Base-by-base conservation (phyloP, 768 basidiomycete genomes). In the Lyophyllum atratum region DNA sequence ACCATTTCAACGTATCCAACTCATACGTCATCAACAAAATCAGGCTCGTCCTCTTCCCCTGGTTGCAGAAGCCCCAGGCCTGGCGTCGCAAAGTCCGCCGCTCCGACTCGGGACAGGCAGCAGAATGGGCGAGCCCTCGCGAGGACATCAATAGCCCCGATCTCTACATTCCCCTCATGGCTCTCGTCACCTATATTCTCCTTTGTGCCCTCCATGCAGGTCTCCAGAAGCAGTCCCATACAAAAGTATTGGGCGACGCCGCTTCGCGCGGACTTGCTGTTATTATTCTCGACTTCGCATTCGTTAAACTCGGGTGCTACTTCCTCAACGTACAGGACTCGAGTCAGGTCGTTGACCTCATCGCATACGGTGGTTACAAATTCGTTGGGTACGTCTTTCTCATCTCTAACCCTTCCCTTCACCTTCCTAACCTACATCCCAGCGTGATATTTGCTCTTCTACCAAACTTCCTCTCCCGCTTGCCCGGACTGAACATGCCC, bases 141-240 rank as follows among this genome's bases (percentile, higher is more conserved):
- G 94, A 98, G 33, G 97, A 99, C 67, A 84, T 98, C 63, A 98
- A 98, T 65, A 89, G 86, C 54, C 97, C 97, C 0, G 97, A 99
- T 74, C 75, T 99, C 19, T 99, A 99, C 70, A 98, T 99, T 59
- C 97, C 97, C 2, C 93, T 87, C 11, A 98, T 99, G 97, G 92
- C 95, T 0, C 80, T 98, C 17, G 93, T 96, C 28, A 97, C 97
- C 0, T 98, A 98, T 69, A 88, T 98, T 59, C 87, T 99, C 39
- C 79, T 97, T 2, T 87, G 89, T 17, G 95, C 93, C 4, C 78
- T 97, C 7, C 83, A 90, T 51, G 86, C 93, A 1, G 96, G 97
- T 25, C 77, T 96, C 17, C 81, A 90, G 54, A 83, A 85, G 52
- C 82, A 85, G 37, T 98, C 97, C 69, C 86, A 94, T 64, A 95